Percentiles rank a stretch among this genome's conserved stretches.
These are phyloP conservation scores for Agaricus blazei DNA, from an alignment of 768 basidiomycete species.

Conservation along the genomic window DNA sequence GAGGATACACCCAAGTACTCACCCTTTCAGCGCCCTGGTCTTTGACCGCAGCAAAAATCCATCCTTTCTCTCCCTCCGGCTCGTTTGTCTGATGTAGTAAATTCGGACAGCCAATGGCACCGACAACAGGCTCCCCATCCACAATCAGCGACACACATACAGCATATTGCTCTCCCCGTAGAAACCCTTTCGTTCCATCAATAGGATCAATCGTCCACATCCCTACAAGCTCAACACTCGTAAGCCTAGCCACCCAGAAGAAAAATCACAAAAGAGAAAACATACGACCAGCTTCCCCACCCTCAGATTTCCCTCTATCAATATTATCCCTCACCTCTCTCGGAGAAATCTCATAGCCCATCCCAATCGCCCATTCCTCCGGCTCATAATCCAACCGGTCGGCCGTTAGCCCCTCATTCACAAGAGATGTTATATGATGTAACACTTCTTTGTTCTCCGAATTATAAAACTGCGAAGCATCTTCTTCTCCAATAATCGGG, in stretches of 20 bases:
- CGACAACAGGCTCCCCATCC: constrained; percentile 72
- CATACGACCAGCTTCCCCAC: constrained; percentile 71
- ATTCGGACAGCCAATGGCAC: constrained; percentile 92
- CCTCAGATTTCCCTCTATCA: constrained; percentile 73
- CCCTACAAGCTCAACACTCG: constrained; percentile 32
- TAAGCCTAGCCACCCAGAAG: background rate
- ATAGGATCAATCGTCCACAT: constrained; percentile 90
- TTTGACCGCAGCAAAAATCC: constrained; percentile 81
- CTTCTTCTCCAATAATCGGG: constrained; percentile 93
- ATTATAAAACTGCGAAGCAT: constrained; percentile 71
- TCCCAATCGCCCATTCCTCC: constrained; percentile 69
- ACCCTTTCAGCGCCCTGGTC: constrained; percentile 62
- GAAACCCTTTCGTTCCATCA: constrained; percentile 92
- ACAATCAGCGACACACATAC: constrained; percentile 85
- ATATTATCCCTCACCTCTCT: constrained; percentile 77
- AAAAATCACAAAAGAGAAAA: constrained; percentile 16
- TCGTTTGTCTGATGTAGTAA: constrained; percentile 52
- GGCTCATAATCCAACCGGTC: constrained; percentile 54
- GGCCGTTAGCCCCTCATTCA: constrained; percentile 69
- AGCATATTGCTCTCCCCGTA: constrained; percentile 89
- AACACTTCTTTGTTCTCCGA: constrained; percentile 40
- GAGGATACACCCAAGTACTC: background rate
- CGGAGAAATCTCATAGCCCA: constrained; percentile 43
- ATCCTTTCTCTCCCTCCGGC: constrained; percentile 63
- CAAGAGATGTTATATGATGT: constrained; percentile 71